Conservation (phyloP, 2,329 filamentous ascomycete species). For the Endothia cerciana region DNA sequence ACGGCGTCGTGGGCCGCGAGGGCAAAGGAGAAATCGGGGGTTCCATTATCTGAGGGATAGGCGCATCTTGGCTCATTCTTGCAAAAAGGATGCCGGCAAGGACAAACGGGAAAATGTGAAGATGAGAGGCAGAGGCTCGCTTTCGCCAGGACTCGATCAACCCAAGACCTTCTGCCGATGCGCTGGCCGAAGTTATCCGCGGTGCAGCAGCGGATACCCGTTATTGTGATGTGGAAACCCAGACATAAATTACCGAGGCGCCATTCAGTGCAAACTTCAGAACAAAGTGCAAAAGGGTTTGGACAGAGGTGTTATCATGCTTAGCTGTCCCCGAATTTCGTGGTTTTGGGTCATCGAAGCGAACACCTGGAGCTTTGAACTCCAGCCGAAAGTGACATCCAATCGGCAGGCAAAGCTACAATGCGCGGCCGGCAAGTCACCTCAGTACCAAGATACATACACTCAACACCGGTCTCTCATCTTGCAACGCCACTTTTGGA, state of each 20-base stretch:
- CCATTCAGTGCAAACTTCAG: background rate
- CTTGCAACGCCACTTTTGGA: background rate
- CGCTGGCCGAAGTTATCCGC: background rate
- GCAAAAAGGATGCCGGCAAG: background rate
- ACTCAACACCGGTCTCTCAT: background rate
- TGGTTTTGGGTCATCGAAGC: slow-evolving; percentile 16
- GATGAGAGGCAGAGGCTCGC: slow-evolving; percentile 10
- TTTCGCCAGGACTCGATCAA: slow-evolving; percentile 9
- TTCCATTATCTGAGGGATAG: slow-evolving; percentile 33
- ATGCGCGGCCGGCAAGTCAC: background rate
- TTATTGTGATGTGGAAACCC: background rate
- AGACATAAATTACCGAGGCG: background rate
- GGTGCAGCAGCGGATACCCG: background rate
- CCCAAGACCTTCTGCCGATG: slow-evolving; percentile 11
- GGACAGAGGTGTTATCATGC: slow-evolving; percentile 9
- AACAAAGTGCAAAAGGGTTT: background rate
- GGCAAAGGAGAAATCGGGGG: slow-evolving; percentile 30
- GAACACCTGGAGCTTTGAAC: slow-evolving; percentile 29
- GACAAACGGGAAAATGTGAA: slow-evolving; percentile 6
- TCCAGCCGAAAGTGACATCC: slow-evolving; percentile 12
- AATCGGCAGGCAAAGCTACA: slow-evolving; percentile 22
- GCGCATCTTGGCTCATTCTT: slow-evolving; percentile 34
- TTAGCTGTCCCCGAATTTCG: slow-evolving; percentile 16
- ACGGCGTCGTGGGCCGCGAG: slow-evolving; percentile 35
- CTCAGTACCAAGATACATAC: background rate